Percentiles rank a stretch among this genome's conserved stretches.
Evolutionary conservation across 768 basidiomycete species (phyloP).

Genomic region (Lactarius tabidus): DNA sequence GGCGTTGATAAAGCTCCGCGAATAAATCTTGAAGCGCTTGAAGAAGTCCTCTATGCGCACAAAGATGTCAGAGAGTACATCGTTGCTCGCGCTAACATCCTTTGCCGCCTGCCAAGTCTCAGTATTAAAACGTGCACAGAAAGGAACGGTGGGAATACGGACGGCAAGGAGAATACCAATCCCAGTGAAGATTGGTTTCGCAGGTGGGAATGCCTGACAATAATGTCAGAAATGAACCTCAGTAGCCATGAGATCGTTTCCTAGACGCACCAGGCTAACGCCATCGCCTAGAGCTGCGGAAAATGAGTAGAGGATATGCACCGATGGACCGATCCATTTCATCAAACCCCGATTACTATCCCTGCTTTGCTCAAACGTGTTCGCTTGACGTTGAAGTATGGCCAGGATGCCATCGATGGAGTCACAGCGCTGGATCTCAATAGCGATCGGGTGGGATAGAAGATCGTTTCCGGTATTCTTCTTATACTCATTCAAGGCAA

Average conservation of each 20-base stretch:
- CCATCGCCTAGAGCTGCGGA: background rate
- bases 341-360: background rate
- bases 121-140: background rate
- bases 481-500: background rate
- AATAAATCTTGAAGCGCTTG: background rate
- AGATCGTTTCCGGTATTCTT: background rate
- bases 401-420: background rate
- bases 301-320: background rate
- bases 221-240: background rate
- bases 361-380: background rate
- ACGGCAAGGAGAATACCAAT: slow-evolving; percentile 1
- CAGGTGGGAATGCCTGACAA: slow-evolving; percentile 3
- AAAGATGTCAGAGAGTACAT: background rate
- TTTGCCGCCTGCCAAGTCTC: too few species aligned
- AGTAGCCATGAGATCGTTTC: too few species aligned
- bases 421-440: background rate
- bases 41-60: background rate
- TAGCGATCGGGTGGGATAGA: background rate
- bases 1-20: background rate
- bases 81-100: too few species aligned
- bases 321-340: background rate
- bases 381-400: background rate
- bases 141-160: background rate
- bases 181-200: background rate
- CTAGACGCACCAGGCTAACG: background rate